phyloP scores from a whole-genome alignment of 805 yeast genomes.

The Hanseniaspora osmophila region DNA sequence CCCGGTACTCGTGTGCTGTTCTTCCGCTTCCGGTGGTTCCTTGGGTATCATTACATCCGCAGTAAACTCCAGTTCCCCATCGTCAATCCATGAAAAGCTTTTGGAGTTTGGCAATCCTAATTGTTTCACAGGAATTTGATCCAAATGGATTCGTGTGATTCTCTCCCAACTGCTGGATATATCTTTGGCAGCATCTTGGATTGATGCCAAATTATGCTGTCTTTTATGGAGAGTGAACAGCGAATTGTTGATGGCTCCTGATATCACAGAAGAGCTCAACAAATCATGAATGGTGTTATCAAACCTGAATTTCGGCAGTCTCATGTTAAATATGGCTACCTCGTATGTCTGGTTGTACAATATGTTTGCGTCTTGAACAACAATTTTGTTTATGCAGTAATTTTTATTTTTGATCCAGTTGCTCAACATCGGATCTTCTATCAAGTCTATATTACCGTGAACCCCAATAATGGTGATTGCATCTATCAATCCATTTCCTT shows the following conservation, averaged over 20 bases:
- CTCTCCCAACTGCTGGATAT: slow-evolving; percentile 32
- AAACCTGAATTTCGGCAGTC: slow-evolving; percentile 44
- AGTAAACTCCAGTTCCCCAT: slow-evolving; percentile 53
- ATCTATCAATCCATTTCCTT: slow-evolving; percentile 72
- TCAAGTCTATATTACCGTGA: slow-evolving; percentile 48
- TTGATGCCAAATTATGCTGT: slow-evolving; percentile 41
- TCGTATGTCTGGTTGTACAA: slow-evolving; percentile 15
- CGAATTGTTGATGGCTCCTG: slow-evolving; percentile 64
- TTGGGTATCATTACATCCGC: slow-evolving; percentile 65
- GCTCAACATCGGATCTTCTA: slow-evolving; percentile 35
- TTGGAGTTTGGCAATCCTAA: slow-evolving; percentile 22
- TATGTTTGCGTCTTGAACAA: slow-evolving; percentile 1
- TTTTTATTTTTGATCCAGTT: slow-evolving; percentile 3
- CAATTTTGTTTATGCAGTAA: slow-evolving; percentile 2
- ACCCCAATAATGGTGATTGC: slow-evolving; percentile 69
- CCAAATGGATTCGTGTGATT: slow-evolving; percentile 32
- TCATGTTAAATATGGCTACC: slow-evolving; percentile 50
- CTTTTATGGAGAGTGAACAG: slow-evolving; percentile 66
- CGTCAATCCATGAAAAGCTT: slow-evolving; percentile 57
- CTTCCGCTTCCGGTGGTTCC: slow-evolving; percentile 11
- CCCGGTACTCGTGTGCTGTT: slow-evolving; percentile 1
- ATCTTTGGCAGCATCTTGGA: slow-evolving; percentile 25
- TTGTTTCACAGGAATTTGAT: slow-evolving; percentile 26
- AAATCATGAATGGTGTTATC: slow-evolving; percentile 49
- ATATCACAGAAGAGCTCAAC: slow-evolving; percentile 53